Evolutionary conservation across 2,329 filamentous ascomycete genomes (phyloP).

Genomic region (Monilinia laxa): DNA sequence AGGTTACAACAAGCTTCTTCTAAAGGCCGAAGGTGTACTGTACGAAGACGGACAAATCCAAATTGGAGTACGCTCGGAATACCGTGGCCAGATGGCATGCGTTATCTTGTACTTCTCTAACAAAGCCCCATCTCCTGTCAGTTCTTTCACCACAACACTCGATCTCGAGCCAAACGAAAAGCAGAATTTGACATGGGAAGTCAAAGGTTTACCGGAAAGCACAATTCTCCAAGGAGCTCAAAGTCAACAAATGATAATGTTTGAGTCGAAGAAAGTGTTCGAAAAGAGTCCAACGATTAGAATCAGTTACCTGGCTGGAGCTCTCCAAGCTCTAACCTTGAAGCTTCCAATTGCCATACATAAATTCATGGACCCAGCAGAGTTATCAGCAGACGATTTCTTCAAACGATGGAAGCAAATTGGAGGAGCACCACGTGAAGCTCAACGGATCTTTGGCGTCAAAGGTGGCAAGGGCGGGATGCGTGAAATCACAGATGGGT

Average conservation of each 20-base stretch:
- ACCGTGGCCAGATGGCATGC: slow-evolving; percentile 91
- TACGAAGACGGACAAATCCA: slow-evolving; percentile 96
- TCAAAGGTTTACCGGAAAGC: slow-evolving; percentile 85
- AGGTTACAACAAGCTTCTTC: slow-evolving; percentile 80
- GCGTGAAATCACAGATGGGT: slow-evolving; percentile 66
- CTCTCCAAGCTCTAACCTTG: slow-evolving; percentile 86
- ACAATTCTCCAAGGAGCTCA: slow-evolving; percentile 73
- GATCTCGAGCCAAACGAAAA: slow-evolving; percentile 72
- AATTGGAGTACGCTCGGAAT: slow-evolving; percentile 88
- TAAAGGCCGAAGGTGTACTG: slow-evolving; percentile 79
- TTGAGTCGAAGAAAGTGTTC: slow-evolving; percentile 82
- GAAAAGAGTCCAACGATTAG: slow-evolving; percentile 84
- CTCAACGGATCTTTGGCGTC: slow-evolving; percentile 80
- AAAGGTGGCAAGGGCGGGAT: slow-evolving; percentile 53
- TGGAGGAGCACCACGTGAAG: slow-evolving; percentile 80
- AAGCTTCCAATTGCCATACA: slow-evolving; percentile 86
- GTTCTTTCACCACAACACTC: slow-evolving; percentile 90
- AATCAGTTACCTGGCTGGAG: slow-evolving; percentile 90
- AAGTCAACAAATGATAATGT: slow-evolving; percentile 91
- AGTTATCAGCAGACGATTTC: slow-evolving; percentile 86
- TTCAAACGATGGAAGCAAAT: slow-evolving; percentile 99
- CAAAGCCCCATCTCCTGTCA: slow-evolving; percentile 81
- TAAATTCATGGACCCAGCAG: slow-evolving; percentile 95
- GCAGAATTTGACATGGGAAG: slow-evolving; percentile 73
- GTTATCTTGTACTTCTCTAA: slow-evolving; percentile 96